Conservation (phyloP, 1,284 basidiomycete genomes). For the Takashimella tepidaria region DNA sequence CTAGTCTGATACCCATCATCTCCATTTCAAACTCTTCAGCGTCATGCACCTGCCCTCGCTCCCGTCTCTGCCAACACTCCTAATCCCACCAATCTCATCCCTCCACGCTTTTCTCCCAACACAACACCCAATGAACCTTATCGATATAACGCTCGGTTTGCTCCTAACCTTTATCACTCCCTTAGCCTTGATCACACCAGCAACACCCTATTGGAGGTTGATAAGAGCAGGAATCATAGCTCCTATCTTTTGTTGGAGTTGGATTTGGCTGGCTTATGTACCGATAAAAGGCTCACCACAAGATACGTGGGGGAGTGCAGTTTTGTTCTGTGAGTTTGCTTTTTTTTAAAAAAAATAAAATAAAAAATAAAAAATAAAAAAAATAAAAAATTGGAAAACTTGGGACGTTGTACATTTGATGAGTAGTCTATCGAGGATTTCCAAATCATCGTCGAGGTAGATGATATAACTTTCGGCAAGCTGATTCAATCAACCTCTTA, state of each 20-base stretch:
- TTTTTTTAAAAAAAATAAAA: background rate
- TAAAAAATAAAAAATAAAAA: background rate
- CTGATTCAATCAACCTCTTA: background rate
- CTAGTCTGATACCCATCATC: no score
- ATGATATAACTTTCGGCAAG: background rate
- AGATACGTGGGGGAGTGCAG: slow-evolving; percentile 27
- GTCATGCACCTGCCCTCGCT: background rate
- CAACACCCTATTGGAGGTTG: slow-evolving; percentile 24
- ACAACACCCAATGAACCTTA: slow-evolving; percentile 3
- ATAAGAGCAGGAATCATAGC: slow-evolving; percentile 22
- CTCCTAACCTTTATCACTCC: slow-evolving; percentile 9
- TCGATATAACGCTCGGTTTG: slow-evolving; percentile 10
- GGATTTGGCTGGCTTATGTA: slow-evolving; percentile 16
- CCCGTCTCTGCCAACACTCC: background rate
- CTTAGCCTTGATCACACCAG: slow-evolving; percentile 17
- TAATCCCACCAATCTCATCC: background rate
- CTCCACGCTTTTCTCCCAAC: slow-evolving; percentile 10
- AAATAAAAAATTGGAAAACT: background rate
- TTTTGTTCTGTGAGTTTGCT: slow-evolving; percentile 19
- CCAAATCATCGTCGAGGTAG: background rate
- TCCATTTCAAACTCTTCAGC: background rate
- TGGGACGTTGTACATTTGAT: background rate
- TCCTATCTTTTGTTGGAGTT: slow-evolving; percentile 16
- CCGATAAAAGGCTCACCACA: slow-evolving; percentile 12
- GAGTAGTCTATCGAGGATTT: background rate